Evolutionary conservation across 257 asterid species (phyloP), one percentile per base, ranked within the genome.

Genomic region (Solanum appendiculatum): DNA sequence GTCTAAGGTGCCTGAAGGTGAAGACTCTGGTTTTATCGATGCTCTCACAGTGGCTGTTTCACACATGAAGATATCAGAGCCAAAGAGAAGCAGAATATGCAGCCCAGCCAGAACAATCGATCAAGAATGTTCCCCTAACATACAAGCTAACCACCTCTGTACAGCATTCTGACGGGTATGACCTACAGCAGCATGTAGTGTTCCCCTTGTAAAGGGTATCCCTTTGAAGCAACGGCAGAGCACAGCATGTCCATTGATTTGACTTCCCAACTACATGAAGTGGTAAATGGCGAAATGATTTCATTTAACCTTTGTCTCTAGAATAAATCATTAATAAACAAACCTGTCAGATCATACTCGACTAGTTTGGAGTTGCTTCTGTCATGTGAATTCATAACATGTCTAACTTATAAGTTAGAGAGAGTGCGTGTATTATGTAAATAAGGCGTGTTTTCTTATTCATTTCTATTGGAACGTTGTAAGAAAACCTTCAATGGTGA

Each of bases 1-100:
- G 44, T 87, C 75, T 46, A 90, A 92, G 74, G 36, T 82, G 88
- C 88, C 33, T 23, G 94, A 89, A 84, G 92, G 85, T 29, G 92
- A 91, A 68, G 95, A 92, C 72, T 78, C 88, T 60, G 95, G 91
- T 51, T 90, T 95, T 86, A 92, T 92, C 27, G 98, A 95, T 85
- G 90, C 93, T 60, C 91, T 95, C 56, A 92, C 98, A 1, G 94
- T 80, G 78, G 98, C 98, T 10, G 93, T 95, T 70, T 94, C 98
- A 10, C 94, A 88, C 18, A 94, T 94, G 58, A 91, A 91, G 11
- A 95, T 95, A 91, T 95, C 98, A 1, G 96, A 93, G 92, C 95
- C 97, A 27, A 95, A 95, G 86, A 89, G 97, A 87, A 95, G 97
- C 92, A 91, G 95, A 91, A 87, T 94, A 56, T 94, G 97, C 91